Conservation (phyloP, 2,329 filamentous ascomycete species). For the Exophiala phaeomuriformis region DNA sequence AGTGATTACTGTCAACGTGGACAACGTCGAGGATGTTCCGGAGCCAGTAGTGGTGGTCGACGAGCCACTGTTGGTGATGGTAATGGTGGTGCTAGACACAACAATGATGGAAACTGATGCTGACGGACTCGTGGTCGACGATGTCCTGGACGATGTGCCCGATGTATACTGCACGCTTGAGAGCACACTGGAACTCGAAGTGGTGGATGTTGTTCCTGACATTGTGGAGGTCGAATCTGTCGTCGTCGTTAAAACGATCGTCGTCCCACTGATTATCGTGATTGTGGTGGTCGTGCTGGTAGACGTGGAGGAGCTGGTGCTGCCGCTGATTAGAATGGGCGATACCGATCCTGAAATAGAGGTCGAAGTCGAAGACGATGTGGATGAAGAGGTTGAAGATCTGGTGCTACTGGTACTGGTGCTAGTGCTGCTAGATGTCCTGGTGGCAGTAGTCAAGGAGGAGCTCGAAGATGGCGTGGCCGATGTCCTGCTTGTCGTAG, state of each 20-base stretch:
- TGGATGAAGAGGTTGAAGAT: neutral
- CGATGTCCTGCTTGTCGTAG: neutral
- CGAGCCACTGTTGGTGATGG: conserved; percentile 3
- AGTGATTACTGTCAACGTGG: conserved; percentile 16
- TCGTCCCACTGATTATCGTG: conserved; percentile 11
- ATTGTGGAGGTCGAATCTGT: neutral
- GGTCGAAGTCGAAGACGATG: conserved; percentile 1
- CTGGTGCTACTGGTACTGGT: neutral
- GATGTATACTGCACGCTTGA: conserved; percentile 8
- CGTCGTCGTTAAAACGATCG: conserved; percentile 2
- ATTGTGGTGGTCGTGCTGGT: conserved; percentile 6
- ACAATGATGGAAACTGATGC: conserved; percentile 15
- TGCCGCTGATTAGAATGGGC: neutral
- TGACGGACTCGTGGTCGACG: neutral
- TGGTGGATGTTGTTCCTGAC: conserved; percentile 1
- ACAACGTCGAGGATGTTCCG: conserved; percentile 2
- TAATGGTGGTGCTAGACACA: conserved; percentile 21
- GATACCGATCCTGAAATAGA: neutral
- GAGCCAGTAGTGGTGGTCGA: neutral
- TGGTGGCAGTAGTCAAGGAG: conserved; percentile 6
- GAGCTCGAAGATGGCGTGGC: conserved; percentile 5
- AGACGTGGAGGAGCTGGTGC: conserved; percentile 1
- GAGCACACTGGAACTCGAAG: neutral
- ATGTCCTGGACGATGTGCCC: neutral
- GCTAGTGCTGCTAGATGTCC: neutral